phyloP scores from a whole-genome alignment of 2,329 filamentous ascomycete genomes.

The Ascochyta koolunga region DNA sequence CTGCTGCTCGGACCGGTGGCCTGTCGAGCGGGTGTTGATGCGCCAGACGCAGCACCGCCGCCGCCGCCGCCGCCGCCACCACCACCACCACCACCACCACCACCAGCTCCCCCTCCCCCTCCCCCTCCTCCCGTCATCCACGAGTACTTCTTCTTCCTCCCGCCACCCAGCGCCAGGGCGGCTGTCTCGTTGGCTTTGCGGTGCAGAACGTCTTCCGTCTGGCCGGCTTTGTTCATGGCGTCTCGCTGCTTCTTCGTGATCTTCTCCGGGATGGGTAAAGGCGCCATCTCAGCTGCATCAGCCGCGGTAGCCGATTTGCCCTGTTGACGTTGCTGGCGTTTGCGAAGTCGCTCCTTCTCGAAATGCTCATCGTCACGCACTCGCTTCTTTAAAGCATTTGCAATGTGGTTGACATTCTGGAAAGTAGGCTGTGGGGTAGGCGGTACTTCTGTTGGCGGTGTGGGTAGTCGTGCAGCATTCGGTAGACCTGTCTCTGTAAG shows the following conservation, averaged over 20 bases:
- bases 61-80: no score
- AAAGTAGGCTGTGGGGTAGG: constrained; percentile 57
- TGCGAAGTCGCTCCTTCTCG: constrained; percentile 68
- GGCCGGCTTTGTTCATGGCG: constrained; percentile 73
- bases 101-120: constrained; percentile 29
- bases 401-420: constrained; percentile 64
- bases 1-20: constrained; percentile 30
- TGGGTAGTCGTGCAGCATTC: constrained; percentile 51
- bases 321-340: constrained; percentile 51
- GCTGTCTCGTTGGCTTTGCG: constrained; percentile 86
- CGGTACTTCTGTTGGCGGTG: constrained; percentile 55
- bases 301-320: constrained; percentile 34
- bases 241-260: constrained; percentile 88
- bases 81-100: no score
- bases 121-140: constrained; percentile 69
- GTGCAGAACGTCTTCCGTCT: constrained; percentile 78
- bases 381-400: constrained; percentile 52
- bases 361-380: constrained; percentile 64
- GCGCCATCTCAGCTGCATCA: constrained; percentile 31
- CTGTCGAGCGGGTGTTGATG: constrained; percentile 41
- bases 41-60: constrained; percentile 27
- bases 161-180: constrained; percentile 71
- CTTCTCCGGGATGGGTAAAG: constrained; percentile 49
- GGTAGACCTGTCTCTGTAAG: constrained; percentile 35
- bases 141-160: constrained; percentile 70